These are phyloP conservation scores for Paramecium sexaurelia DNA, from an alignment of 73 alveolate species.

Conservation along the genomic window DNA sequence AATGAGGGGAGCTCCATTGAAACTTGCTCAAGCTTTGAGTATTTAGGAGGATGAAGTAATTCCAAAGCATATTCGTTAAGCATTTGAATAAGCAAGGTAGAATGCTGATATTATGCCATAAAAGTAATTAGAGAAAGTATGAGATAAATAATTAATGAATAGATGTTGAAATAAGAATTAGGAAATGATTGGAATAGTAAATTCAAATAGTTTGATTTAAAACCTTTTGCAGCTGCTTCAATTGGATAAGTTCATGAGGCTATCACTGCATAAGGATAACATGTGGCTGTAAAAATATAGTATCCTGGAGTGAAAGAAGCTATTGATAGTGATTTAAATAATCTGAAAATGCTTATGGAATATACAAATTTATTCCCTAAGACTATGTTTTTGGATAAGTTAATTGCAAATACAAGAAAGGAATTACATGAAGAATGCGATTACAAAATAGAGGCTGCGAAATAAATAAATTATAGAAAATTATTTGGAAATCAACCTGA, in stretches of 20 bases:
- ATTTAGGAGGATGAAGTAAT: conserved; percentile 79
- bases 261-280: conserved; percentile 64
- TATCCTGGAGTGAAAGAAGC: conserved; percentile 80
- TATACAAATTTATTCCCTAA: conserved; percentile 73
- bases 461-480: conserved; percentile 65
- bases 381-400: conserved; percentile 78
- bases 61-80: conserved; percentile 80
- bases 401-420: conserved; percentile 71
- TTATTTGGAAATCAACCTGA: conserved; percentile 51
- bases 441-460: conserved; percentile 75
- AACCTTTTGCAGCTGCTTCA: conserved; percentile 90
- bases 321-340: conserved; percentile 82
- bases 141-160: background rate
- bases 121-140: conserved; percentile 71
- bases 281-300: conserved; percentile 83
- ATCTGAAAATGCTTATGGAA: conserved; percentile 73
- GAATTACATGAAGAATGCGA: conserved; percentile 84
- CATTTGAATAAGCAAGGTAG: conserved; percentile 83
- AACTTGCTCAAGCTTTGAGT: conserved; percentile 82
- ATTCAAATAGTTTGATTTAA: conserved; percentile 71
- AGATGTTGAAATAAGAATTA: conserved; percentile 67
- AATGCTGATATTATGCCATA: conserved; percentile 88
- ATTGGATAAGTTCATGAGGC: conserved; percentile 87
- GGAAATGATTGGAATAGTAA: conserved; percentile 77
- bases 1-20: conserved; percentile 91